Evolutionary conservation across 2,329 filamentous ascomycete species (phyloP).

Genomic region (Nothopassalora personata): DNA sequence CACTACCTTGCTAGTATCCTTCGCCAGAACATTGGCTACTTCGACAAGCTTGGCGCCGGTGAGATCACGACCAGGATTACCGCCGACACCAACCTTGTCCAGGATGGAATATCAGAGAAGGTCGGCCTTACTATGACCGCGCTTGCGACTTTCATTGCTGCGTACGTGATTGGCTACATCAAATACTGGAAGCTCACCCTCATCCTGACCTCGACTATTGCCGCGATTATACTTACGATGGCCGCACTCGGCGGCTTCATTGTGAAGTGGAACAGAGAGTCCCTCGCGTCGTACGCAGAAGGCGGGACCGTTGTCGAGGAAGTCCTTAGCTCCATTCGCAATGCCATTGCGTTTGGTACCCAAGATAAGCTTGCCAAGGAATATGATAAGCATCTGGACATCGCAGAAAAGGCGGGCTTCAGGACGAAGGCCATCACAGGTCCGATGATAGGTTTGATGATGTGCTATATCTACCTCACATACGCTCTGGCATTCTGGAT

Average conservation of each 20-base stretch:
- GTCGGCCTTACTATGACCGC: slow-evolving; percentile 71
- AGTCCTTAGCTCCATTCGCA: slow-evolving; percentile 87
- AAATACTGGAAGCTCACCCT: slow-evolving; percentile 91
- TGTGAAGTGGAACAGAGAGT: slow-evolving; percentile 72
- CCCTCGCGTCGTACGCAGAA: slow-evolving; percentile 71
- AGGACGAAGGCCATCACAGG: slow-evolving; percentile 68
- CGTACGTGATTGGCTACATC: slow-evolving; percentile 85
- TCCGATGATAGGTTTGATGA: slow-evolving; percentile 77
- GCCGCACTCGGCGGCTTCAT: slow-evolving; percentile 67
- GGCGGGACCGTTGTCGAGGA: slow-evolving; percentile 90
- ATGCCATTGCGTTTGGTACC: slow-evolving; percentile 86
- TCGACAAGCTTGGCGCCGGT: slow-evolving; percentile 86
- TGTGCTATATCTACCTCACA: slow-evolving; percentile 78
- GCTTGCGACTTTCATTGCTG: slow-evolving; percentile 75
- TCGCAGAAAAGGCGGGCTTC: slow-evolving; percentile 70
- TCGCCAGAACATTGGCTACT: slow-evolving; percentile 85
- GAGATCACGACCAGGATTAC: slow-evolving; percentile 95
- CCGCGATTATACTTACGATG: slow-evolving; percentile 75
- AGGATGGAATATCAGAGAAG: slow-evolving; percentile 91
- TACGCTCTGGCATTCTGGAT: slow-evolving; percentile 88
- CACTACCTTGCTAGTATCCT: slow-evolving; percentile 80
- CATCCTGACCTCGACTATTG: slow-evolving; percentile 75
- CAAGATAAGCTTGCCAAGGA: slow-evolving; percentile 84
- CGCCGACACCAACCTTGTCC: slow-evolving; percentile 85
- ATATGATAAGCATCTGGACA: slow-evolving; percentile 70